Conservation (phyloP, 768 basidiomycete genomes). For the Mycena rebaudengoi region DNA sequence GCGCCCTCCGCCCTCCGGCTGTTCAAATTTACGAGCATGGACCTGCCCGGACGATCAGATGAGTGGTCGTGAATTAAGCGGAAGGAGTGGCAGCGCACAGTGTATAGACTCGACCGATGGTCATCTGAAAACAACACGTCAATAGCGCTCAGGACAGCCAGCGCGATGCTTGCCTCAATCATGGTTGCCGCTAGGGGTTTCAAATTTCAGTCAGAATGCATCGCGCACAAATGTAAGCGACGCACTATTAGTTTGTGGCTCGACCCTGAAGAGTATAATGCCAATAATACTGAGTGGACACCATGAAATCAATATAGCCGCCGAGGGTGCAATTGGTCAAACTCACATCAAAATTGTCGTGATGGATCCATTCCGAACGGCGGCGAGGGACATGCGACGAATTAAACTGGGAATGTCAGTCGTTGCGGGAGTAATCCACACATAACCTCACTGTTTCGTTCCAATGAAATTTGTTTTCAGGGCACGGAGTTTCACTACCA, state of each 20-base stretch:
- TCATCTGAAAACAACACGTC: not conserved
- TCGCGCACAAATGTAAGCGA: not conserved
- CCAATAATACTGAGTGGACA: no score
- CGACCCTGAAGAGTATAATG: no score
- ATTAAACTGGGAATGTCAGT: not conserved
- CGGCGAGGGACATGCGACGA: not conserved
- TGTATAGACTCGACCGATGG: not conserved
- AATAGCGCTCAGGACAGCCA: no score
- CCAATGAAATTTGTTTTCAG: not conserved
- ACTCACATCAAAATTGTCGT: not conserved
- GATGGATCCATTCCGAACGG: not conserved
- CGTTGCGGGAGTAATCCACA: not conserved
- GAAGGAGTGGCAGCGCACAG: not conserved
- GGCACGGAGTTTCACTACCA: not conserved
- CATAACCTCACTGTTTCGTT: not conserved
- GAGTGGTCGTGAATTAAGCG: not conserved
- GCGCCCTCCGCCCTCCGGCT: not conserved
- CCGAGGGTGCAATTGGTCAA: not conserved
- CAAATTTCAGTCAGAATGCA: no score
- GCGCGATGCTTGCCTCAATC: not conserved
- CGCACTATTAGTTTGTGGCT: not conserved
- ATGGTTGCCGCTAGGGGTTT: not conserved
- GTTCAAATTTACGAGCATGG: conserved; percentile 12
- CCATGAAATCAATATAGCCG: no score
- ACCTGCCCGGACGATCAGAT: not conserved